A percentile compares a stretch with the other conserved stretches of the same genome.
Conservation (phyloP, 2,329 filamentous ascomycete species). For the Didymella keratinophila region DNA sequence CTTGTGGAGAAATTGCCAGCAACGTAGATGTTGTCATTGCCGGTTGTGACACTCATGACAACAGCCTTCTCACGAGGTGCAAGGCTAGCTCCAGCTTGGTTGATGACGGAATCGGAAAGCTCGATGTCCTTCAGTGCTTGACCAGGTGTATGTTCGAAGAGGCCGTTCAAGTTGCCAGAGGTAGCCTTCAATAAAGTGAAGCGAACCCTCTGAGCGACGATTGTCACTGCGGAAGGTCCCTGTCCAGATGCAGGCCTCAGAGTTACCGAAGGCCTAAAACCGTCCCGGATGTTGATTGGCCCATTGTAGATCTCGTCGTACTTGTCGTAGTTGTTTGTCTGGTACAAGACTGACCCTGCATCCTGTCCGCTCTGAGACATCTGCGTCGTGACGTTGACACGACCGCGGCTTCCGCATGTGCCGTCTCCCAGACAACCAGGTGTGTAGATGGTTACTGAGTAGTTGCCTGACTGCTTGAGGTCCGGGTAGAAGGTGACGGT, state of each 20-base stretch:
- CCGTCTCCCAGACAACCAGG: conserved; percentile 85
- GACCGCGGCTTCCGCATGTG: conserved; percentile 77
- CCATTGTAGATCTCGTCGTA: conserved; percentile 93
- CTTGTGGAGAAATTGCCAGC: conserved; percentile 80
- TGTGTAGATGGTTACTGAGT: conserved; percentile 89
- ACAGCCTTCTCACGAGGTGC: conserved; percentile 65
- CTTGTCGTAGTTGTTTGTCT: conserved; percentile 96
- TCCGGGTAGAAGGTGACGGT: conserved; percentile 83
- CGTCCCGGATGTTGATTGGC: conserved; percentile 77
- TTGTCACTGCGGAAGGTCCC: conserved; percentile 63
- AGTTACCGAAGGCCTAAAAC: conserved; percentile 82
- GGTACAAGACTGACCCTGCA: conserved; percentile 72
- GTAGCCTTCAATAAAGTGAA: conserved; percentile 78
- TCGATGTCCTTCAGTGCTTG: conserved; percentile 67
- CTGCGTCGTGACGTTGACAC: conserved; percentile 79
- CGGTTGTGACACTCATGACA: conserved; percentile 72
- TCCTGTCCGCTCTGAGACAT: conserved; percentile 62
- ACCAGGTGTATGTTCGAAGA: conserved; percentile 86
- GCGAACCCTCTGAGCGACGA: conserved; percentile 89
- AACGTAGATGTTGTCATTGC: conserved; percentile 70
- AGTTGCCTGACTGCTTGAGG: conserved; percentile 88
- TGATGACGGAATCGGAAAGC: conserved; percentile 76
- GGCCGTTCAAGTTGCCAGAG: conserved; percentile 82
- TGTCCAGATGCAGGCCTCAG: conserved; percentile 74
- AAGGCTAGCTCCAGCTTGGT: conserved; percentile 77